Conservation (phyloP, 257 asterid species). For the Coffea canephora region DNA sequence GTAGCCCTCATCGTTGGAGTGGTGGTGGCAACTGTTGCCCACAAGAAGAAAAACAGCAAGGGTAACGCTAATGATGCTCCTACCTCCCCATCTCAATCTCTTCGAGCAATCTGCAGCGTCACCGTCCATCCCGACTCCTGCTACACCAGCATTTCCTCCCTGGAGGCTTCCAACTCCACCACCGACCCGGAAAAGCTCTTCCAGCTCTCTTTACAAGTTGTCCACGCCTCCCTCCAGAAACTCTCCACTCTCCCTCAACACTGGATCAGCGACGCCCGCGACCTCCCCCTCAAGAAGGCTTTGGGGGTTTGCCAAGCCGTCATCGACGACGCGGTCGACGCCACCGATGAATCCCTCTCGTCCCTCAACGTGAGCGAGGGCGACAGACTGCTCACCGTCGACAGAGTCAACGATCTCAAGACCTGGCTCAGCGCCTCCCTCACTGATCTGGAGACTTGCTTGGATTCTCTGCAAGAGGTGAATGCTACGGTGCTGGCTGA, state of each 20-base stretch:
- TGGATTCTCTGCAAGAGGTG: constrained; percentile 61
- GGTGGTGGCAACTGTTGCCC: constrained; percentile 56
- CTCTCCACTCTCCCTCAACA: constrained; percentile 32
- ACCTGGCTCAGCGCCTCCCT: constrained; percentile 74
- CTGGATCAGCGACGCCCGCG: constrained; percentile 28
- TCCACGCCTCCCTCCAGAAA: constrained; percentile 32
- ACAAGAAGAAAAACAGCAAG: constrained; percentile 24
- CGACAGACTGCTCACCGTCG: constrained; percentile 5
- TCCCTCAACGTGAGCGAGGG: constrained; percentile 19
- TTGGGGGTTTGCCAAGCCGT: constrained; percentile 44
- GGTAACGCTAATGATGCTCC: constrained; percentile 23
- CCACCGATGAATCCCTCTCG: constrained; percentile 47
- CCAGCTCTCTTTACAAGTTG: constrained; percentile 44
- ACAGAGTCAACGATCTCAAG: constrained; percentile 38
- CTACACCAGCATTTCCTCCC: constrained; percentile 28
- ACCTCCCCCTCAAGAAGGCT: constrained; percentile 44
- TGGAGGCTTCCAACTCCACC: constrained; percentile 31
- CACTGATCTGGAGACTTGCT: constrained; percentile 71
- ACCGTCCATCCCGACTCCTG: constrained; percentile 57
- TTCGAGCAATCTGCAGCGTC: constrained; percentile 59
- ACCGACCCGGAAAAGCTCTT: constrained; percentile 62
- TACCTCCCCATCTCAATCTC: constrained; percentile 32
- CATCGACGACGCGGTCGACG: constrained; percentile 61
- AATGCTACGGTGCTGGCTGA: constrained; percentile 37
- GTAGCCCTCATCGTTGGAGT: constrained; percentile 41